Evolutionary conservation across 805 yeast species (phyloP).

Genomic region (Lipomyces mesembrius): DNA sequence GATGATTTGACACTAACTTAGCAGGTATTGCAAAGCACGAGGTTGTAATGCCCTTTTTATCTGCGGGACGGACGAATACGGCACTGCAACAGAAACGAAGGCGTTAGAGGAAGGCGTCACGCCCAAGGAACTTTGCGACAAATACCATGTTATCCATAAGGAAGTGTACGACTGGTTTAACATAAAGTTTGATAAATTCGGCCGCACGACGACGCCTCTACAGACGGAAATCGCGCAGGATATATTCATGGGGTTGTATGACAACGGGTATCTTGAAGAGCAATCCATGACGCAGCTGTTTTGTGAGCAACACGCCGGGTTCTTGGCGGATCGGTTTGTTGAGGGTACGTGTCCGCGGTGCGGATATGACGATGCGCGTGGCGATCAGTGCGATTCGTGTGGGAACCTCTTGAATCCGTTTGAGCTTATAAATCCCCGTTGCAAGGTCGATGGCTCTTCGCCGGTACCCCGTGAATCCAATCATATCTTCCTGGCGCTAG

Average conservation of each 20-base stretch:
- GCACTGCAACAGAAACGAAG: slow-evolving; percentile 99
- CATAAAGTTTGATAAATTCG: slow-evolving; percentile 91
- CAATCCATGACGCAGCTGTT: slow-evolving; percentile 86
- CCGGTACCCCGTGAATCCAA: slow-evolving; percentile 83
- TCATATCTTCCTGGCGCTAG: slow-evolving; percentile 81
- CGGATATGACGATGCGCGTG: slow-evolving; percentile 94
- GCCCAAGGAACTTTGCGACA: slow-evolving; percentile 88
- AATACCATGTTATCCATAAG: slow-evolving; percentile 82
- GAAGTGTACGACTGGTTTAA: slow-evolving; percentile 97
- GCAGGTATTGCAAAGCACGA: slow-evolving; percentile 82
- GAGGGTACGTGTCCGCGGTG: slow-evolving; percentile 98
- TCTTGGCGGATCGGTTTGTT: slow-evolving; percentile 93
- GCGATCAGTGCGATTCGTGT: slow-evolving; percentile 99
- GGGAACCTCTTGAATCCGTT: slow-evolving; percentile 88
- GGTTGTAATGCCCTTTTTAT: slow-evolving; percentile 82
- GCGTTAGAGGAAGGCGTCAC: slow-evolving; percentile 92
- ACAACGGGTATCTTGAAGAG: slow-evolving; percentile 84
- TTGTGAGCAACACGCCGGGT: slow-evolving; percentile 89
- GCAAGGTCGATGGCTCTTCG: slow-evolving; percentile 84
- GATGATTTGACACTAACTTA: background rate
- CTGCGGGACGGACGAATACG: slow-evolving; percentile 99
- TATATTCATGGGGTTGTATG: slow-evolving; percentile 73
- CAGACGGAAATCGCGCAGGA: slow-evolving; percentile 97
- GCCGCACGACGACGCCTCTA: slow-evolving; percentile 89
- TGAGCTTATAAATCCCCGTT: slow-evolving; percentile 91